These are phyloP conservation scores for Hypoxylon rickii DNA, from an alignment of 495 filamentous ascomycete species.

Conservation along the genomic window DNA sequence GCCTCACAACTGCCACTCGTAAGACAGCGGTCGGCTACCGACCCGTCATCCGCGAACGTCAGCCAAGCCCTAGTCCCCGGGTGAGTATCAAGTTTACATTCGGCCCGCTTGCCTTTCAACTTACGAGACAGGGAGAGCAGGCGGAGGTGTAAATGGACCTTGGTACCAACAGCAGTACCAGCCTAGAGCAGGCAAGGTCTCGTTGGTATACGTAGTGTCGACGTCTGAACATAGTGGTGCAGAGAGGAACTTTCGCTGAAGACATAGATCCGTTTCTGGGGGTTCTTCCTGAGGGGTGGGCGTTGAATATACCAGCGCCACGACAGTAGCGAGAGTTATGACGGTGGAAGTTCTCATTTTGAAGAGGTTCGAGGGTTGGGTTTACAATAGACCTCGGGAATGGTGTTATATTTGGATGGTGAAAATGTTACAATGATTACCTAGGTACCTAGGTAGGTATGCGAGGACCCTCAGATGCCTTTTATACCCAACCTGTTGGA, in stretches of 20 bases:
- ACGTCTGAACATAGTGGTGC: slow-evolving; percentile 13
- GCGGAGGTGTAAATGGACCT: slow-evolving; percentile 25
- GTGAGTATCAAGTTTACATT: too few species aligned
- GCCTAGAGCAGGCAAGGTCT: slow-evolving; percentile 15
- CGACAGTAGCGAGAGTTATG: slow-evolving; percentile 11
- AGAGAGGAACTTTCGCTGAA: slow-evolving; percentile 20
- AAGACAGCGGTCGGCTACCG: slow-evolving; percentile 28
- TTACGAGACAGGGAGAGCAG: slow-evolving; percentile 22
- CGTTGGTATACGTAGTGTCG: slow-evolving; percentile 26
- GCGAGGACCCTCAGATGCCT: neutral
- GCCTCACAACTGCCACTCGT: slow-evolving; percentile 6
- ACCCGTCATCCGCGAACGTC: slow-evolving; percentile 26
- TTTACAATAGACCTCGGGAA: too few species aligned
- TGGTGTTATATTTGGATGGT: neutral
- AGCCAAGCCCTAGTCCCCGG: slow-evolving; percentile 22
- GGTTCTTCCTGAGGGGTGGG: slow-evolving; percentile 15
- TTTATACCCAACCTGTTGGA: slow-evolving; percentile 14
- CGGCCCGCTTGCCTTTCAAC: too few species aligned
- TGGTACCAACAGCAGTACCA: slow-evolving; percentile 35
- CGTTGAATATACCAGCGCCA: slow-evolving; percentile 5
- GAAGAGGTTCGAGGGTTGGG: slow-evolving; percentile 3
- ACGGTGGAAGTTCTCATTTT: slow-evolving; percentile 24
- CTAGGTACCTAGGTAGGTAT: neutral
- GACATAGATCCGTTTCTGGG: slow-evolving; percentile 22
- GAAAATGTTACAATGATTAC: neutral